These are phyloP conservation scores for Aspergillus brunneoviolaceus DNA, from an alignment of 2,329 filamentous ascomycete genomes.

Conservation along the genomic window DNA sequence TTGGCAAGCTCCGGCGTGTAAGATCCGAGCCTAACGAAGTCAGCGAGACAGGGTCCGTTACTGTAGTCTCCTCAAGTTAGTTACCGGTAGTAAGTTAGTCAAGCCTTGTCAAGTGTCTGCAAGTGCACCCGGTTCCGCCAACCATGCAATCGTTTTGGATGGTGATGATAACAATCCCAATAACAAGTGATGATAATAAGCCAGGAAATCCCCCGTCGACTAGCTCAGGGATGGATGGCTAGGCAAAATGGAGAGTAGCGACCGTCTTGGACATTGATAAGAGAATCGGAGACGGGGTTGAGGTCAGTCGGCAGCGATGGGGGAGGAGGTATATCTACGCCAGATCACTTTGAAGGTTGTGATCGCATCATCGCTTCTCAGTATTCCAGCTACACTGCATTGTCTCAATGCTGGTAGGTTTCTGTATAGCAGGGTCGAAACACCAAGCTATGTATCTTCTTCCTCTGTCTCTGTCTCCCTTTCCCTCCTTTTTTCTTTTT, in stretches of 20 bases:
- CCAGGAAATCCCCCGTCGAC: not conserved
- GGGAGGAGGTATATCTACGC: not conserved
- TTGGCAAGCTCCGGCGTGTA: not conserved
- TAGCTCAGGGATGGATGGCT: not conserved
- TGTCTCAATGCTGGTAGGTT: not conserved
- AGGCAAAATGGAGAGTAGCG: not conserved
- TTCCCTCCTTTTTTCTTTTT: not conserved
- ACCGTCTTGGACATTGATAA: not conserved
- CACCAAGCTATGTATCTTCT: not conserved
- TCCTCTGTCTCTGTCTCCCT: not conserved
- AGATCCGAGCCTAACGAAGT: not conserved
- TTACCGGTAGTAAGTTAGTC: not conserved
- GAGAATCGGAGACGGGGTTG: not conserved
- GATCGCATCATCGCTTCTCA: not conserved
- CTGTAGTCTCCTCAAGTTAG: too few species aligned
- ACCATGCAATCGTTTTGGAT: not conserved
- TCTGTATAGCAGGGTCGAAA: not conserved
- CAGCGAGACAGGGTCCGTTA: not conserved
- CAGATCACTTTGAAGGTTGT: not conserved
- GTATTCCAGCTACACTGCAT: not conserved
- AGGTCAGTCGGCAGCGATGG: not conserved
- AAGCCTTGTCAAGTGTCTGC: constrained; percentile 3
- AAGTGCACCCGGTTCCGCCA: not conserved
- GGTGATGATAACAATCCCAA: not conserved
- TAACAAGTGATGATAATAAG: not conserved